phyloP scores from a whole-genome alignment of 2,329 filamentous ascomycete species.

The Fusarium coffeatum region DNA sequence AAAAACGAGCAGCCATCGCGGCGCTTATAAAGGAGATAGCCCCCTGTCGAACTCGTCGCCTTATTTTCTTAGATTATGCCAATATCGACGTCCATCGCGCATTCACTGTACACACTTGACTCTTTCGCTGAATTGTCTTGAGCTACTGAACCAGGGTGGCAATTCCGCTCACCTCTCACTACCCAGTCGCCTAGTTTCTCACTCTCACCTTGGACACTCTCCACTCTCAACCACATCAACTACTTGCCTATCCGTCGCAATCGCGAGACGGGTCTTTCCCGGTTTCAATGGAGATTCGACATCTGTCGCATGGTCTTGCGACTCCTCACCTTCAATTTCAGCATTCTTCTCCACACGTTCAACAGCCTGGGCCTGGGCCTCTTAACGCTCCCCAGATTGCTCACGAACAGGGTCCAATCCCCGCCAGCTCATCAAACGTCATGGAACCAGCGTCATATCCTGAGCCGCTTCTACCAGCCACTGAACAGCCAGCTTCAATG shows the following conservation, averaged over 20 bases:
- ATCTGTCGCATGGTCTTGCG: conserved; percentile 27
- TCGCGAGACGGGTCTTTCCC: conserved; percentile 28
- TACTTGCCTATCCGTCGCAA: conserved; percentile 33
- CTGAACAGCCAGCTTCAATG: conserved; percentile 4
- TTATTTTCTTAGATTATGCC: conserved; percentile 17
- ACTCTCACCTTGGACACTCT: conserved; percentile 1
- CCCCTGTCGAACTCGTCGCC: neutral
- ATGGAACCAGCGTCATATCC: conserved; percentile 30
- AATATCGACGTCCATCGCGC: conserved; percentile 13
- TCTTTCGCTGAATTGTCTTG: conserved; percentile 23
- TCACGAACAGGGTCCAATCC: conserved; percentile 33
- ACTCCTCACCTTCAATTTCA: conserved; percentile 19
- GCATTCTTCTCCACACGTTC: conserved; percentile 18
- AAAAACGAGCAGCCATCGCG: neutral
- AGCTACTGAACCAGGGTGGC: conserved; percentile 25
- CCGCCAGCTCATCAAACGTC: conserved; percentile 35
- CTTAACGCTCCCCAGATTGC: conserved; percentile 15
- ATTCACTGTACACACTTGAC: conserved; percentile 21
- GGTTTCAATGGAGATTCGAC: conserved; percentile 42
- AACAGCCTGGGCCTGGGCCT: conserved; percentile 11
- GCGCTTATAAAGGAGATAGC: neutral
- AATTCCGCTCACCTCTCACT: conserved; percentile 36
- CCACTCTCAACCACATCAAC: conserved; percentile 20
- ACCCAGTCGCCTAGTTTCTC: conserved; percentile 19
- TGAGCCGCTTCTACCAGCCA: conserved; percentile 14